Conservation (phyloP, 2,329 filamentous ascomycete genomes). For the Penicillium capsulatum region DNA sequence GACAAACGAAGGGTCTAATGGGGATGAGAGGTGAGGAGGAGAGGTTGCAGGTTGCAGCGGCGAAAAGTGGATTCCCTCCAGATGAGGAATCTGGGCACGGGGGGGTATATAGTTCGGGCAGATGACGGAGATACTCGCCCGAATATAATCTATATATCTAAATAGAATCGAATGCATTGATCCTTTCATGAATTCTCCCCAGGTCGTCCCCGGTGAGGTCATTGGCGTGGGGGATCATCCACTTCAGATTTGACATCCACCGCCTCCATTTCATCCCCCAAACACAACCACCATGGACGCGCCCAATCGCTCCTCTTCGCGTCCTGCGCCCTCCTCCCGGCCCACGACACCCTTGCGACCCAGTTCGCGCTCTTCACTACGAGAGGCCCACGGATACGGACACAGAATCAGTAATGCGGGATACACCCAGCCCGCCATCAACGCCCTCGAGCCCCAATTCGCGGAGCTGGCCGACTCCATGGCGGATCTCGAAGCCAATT, state of each 20-base stretch:
- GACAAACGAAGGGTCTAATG: conserved; percentile 14
- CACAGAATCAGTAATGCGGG: conserved; percentile 30
- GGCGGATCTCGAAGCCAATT: conserved; percentile 93
- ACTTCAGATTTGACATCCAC: neutral
- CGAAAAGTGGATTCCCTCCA: neutral
- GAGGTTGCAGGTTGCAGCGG: neutral
- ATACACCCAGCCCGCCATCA: conserved; percentile 60
- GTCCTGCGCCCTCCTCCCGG: conserved; percentile 61
- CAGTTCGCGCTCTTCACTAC: conserved; percentile 82
- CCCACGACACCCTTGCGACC: conserved; percentile 90
- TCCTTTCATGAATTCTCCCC: no score
- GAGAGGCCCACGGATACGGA: conserved; percentile 63
- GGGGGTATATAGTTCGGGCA: neutral
- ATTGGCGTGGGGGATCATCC: no score
- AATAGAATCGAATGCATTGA: no score
- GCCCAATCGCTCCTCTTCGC: conserved; percentile 53
- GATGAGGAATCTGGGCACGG: neutral
- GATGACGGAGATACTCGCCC: no score
- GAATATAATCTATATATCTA: no score
- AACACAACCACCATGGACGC: conserved; percentile 27
- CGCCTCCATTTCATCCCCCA: neutral
- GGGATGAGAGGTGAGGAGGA: neutral
- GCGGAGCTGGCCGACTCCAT: conserved; percentile 90
- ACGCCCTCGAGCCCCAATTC: conserved; percentile 81
- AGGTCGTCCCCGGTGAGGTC: no score